A percentile compares a stretch with the other conserved stretches of the same genome.
phyloP scores from a whole-genome alignment of 2,329 filamentous ascomycete species.

The Raffaelea arxii region DNA sequence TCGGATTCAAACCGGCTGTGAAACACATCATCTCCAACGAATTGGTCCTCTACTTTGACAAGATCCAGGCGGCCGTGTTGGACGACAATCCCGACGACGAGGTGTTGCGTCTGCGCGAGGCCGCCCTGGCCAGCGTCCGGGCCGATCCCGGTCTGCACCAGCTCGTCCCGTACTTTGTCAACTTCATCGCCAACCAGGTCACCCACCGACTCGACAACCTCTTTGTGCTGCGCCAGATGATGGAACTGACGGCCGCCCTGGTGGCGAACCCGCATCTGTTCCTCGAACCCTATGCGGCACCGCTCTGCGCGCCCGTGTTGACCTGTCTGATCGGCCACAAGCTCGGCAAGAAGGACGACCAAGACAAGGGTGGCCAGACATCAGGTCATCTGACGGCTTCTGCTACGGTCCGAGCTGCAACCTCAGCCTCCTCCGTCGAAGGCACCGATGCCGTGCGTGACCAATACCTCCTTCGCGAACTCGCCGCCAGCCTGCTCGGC shows the following conservation, averaged over 20 bases:
- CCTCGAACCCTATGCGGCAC: constrained; percentile 49
- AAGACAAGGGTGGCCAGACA: constrained; percentile 42
- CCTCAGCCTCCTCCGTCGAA: no score
- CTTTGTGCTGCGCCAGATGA: constrained; percentile 83
- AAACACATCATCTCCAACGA: constrained; percentile 97
- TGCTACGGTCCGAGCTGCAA: neutral
- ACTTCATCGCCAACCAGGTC: constrained; percentile 91
- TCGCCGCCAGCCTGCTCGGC: constrained; percentile 72
- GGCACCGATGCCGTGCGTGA: constrained; percentile 43
- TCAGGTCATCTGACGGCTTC: constrained; percentile 12
- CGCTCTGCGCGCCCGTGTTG: constrained; percentile 75
- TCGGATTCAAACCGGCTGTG: constrained; percentile 78
- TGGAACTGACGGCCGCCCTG: constrained; percentile 78
- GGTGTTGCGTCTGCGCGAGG: constrained; percentile 61
- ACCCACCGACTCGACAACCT: constrained; percentile 87
- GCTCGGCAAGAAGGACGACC: constrained; percentile 42
- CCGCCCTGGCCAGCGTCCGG: constrained; percentile 74
- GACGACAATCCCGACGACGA: constrained; percentile 80
- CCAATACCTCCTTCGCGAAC: constrained; percentile 74
- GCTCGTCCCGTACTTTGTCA: constrained; percentile 90
- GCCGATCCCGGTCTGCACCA: constrained; percentile 92
- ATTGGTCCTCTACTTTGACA: constrained; percentile 92
- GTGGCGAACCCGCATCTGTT: constrained; percentile 78
- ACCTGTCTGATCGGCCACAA: constrained; percentile 84
- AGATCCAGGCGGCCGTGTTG: constrained; percentile 79